These are phyloP conservation scores for Striga hermonthica DNA, from an alignment of 305 asterid species.

Conservation along the genomic window DNA sequence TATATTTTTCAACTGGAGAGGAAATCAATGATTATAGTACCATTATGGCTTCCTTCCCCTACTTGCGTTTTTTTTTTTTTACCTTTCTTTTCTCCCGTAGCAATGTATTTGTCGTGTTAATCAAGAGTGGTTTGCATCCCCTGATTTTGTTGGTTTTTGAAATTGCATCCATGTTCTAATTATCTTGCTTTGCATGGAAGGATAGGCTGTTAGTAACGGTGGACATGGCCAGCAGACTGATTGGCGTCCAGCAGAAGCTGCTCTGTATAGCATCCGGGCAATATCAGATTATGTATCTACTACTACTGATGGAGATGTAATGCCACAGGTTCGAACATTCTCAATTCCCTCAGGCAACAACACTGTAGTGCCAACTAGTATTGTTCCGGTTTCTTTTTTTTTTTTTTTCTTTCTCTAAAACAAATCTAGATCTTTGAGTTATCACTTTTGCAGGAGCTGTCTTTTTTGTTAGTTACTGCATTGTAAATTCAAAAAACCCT, in stretches of 20 bases:
- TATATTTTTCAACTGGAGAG: conserved; percentile 13
- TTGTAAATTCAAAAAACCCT: conserved; percentile 24
- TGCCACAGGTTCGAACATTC: conserved; percentile 83
- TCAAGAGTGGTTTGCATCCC: conserved; percentile 7
- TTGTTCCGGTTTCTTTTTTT: conserved; percentile 20
- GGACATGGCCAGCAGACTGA: conserved; percentile 53
- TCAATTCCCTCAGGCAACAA: conserved; percentile 22
- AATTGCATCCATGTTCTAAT: conserved; percentile 22
- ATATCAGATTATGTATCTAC: conserved; percentile 90
- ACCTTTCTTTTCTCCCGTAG: background rate
- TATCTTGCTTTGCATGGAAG: conserved; percentile 31
- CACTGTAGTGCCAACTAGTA: conserved; percentile 19
- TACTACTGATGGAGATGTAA: conserved; percentile 65
- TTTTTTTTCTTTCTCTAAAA: background rate
- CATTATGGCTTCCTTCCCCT: conserved; percentile 22
- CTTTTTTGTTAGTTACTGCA: conserved; percentile 13
- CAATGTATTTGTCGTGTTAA: background rate
- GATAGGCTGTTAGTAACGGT: conserved; percentile 58
- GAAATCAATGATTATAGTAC: conserved; percentile 1
- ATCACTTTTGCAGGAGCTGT: conserved; percentile 13
- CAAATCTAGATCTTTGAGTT: conserved; percentile 5
- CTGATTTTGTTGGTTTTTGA: conserved; percentile 21
- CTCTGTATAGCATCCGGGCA: conserved; percentile 84
- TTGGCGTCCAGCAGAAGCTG: conserved; percentile 98
- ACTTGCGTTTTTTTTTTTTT: conserved; percentile 12